Percentiles rank a stretch among this genome's conserved stretches.
phyloP scores from a whole-genome alignment of 2,329 filamentous ascomycete genomes.

The Microdochium paspali region DNA sequence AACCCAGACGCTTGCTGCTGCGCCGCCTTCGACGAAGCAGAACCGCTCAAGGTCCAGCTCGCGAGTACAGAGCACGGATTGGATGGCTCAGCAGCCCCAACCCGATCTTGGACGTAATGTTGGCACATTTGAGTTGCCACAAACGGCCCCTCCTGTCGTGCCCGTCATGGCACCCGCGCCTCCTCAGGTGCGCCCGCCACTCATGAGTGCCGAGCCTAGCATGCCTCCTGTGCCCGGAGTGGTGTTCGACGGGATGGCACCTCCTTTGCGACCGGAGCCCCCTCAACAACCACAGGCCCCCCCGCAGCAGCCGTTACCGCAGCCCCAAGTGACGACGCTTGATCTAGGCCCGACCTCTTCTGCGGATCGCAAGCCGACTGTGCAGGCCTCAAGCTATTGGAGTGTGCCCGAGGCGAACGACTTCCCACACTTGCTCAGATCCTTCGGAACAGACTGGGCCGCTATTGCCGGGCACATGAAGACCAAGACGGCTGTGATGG shows the following conservation, averaged over 20 bases:
- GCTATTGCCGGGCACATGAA: slow-evolving; percentile 72
- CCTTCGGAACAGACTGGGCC: slow-evolving; percentile 73
- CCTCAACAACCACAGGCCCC: slow-evolving; percentile 21
- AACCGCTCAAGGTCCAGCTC: slow-evolving; percentile 47
- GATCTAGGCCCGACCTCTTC: slow-evolving; percentile 33
- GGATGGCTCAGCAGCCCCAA: slow-evolving; percentile 19
- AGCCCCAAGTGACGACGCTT: slow-evolving; percentile 38
- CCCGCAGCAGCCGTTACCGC: slow-evolving; percentile 10
- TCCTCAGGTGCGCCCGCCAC: slow-evolving; percentile 2
- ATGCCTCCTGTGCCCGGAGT: slow-evolving; percentile 23
- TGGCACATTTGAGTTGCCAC: neutral
- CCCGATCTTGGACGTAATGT: neutral
- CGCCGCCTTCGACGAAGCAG: slow-evolving; percentile 30
- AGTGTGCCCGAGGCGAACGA: slow-evolving; percentile 74
- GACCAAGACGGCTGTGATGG: slow-evolving; percentile 82
- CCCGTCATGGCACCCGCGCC: neutral
- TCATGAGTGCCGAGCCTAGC: slow-evolving; percentile 6
- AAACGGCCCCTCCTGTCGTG: neutral
- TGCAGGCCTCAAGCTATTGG: slow-evolving; percentile 74
- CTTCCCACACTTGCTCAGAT: slow-evolving; percentile 60
- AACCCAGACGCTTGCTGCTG: slow-evolving; percentile 35
- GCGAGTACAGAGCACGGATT: slow-evolving; percentile 35
- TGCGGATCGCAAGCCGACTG: slow-evolving; percentile 40
- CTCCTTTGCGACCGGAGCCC: slow-evolving; percentile 46
- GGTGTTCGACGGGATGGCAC: slow-evolving; percentile 45